phyloP scores from a whole-genome alignment of 257 asterid genomes.

The Anisodus acutangulus region DNA sequence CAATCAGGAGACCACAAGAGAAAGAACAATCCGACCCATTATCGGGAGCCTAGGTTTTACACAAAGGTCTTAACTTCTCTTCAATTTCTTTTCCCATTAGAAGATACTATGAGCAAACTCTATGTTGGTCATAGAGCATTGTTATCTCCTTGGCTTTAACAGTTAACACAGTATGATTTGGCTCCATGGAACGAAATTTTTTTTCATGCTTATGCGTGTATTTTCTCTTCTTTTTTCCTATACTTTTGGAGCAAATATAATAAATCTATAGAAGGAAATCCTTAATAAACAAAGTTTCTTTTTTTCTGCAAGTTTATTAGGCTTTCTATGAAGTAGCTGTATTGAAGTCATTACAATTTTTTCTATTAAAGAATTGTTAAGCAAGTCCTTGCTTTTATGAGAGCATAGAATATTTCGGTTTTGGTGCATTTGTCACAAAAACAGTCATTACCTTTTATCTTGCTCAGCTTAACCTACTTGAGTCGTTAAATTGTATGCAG shows the following conservation, averaged over 20 bases:
- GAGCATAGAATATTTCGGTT: background rate
- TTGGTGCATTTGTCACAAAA: background rate
- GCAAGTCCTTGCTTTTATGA: background rate
- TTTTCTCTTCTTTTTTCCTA: background rate
- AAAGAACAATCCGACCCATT: slow-evolving; percentile 87
- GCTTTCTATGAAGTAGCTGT: background rate
- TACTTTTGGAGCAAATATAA: background rate
- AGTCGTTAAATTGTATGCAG: slow-evolving; percentile 43
- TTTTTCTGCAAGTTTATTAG: background rate
- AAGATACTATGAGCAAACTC: background rate
- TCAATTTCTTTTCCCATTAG: slow-evolving; percentile 16
- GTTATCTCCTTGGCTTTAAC: slow-evolving; percentile 1
- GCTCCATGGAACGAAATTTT: background rate
- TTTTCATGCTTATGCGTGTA: background rate
- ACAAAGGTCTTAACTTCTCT: slow-evolving; percentile 63
- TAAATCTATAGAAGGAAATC: background rate
- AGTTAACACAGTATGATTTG: background rate
- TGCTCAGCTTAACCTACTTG: slow-evolving; percentile 1
- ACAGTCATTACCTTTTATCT: slow-evolving; percentile 9
- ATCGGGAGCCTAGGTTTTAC: slow-evolving; percentile 93
- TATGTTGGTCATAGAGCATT: background rate
- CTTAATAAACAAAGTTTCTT: background rate
- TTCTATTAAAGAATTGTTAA: background rate
- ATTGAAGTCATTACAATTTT: background rate
- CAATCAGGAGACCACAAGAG: slow-evolving; percentile 96